A percentile compares a stretch with the other conserved stretches of the same genome.
These are phyloP conservation scores for Lactarius tabidus DNA, from an alignment of 768 basidiomycete species.

Conservation along the genomic window DNA sequence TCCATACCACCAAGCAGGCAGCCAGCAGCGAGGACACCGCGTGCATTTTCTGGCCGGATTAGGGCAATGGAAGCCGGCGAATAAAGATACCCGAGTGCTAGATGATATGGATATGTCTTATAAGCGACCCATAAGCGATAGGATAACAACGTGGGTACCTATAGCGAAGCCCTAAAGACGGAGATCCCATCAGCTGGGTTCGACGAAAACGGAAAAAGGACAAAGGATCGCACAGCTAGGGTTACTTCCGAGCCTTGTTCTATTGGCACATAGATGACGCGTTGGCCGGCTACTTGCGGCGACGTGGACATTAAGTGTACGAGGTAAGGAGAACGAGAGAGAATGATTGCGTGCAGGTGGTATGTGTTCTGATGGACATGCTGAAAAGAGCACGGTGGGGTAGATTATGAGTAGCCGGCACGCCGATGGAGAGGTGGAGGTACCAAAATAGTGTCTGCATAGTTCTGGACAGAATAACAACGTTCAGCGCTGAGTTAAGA, in stretches of 20 bases:
- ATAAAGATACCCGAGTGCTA: constrained; percentile 79
- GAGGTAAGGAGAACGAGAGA: constrained; percentile 84
- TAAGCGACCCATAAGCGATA: constrained; percentile 7
- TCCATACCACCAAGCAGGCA: constrained; percentile 86
- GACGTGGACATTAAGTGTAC: constrained; percentile 85
- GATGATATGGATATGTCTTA: constrained; percentile 24
- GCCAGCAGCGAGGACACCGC: constrained; percentile 80
- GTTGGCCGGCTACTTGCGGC: constrained; percentile 59
- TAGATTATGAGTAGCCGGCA: constrained; percentile 17
- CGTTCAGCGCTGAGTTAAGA: not conserved
- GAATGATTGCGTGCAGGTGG: constrained; percentile 77
- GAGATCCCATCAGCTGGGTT: not conserved
- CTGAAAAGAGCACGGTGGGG: constrained; percentile 35
- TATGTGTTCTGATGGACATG: constrained; percentile 73
- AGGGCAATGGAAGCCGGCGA: constrained; percentile 65
- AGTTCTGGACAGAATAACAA: constrained; percentile 49
- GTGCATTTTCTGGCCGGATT: constrained; percentile 74
- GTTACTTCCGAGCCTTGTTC: constrained; percentile 80
- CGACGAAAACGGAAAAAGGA: not conserved
- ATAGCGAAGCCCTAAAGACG: constrained; percentile 9
- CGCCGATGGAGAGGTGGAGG: not conserved
- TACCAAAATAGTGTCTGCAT: constrained; percentile 76
- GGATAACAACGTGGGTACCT: not conserved
- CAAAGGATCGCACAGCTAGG: constrained; percentile 59
- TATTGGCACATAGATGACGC: constrained; percentile 68